A percentile compares a stretch with the other conserved stretches of the same genome.
Evolutionary conservation across 2,329 filamentous ascomycete species (phyloP).

Genomic region (Sporothrix variecibatus): DNA sequence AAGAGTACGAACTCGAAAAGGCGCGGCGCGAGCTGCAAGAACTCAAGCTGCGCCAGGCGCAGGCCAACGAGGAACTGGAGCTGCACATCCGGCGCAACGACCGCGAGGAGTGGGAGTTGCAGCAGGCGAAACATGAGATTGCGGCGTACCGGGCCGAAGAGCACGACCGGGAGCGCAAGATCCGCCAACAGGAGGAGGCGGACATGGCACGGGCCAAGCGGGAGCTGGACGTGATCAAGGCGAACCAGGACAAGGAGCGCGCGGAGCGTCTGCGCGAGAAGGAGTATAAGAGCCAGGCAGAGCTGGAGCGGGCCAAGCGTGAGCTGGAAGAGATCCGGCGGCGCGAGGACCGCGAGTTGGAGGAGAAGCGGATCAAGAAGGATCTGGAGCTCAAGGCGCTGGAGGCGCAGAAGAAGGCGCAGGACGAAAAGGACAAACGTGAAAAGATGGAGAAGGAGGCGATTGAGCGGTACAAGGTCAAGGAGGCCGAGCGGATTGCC

Average conservation of each 20-base stretch:
- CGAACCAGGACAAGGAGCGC: slow-evolving; percentile 43
- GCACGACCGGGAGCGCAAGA: slow-evolving; percentile 39
- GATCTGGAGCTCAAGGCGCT: slow-evolving; percentile 54
- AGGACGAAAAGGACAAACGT: slow-evolving; percentile 47
- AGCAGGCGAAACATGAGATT: slow-evolving; percentile 46
- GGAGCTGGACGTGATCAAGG: slow-evolving; percentile 44
- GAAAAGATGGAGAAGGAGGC: slow-evolving; percentile 53
- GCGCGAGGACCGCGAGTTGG: slow-evolving; percentile 39
- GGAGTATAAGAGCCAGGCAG: slow-evolving; percentile 37
- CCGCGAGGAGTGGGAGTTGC: slow-evolving; percentile 45
- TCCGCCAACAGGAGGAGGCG: slow-evolving; percentile 40
- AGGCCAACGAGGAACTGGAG: slow-evolving; percentile 48
- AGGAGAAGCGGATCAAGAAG: slow-evolving; percentile 52
- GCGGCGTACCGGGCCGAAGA: slow-evolving; percentile 46
- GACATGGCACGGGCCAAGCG: slow-evolving; percentile 34
- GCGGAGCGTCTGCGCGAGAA: slow-evolving; percentile 26
- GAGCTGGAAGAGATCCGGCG: slow-evolving; percentile 45
- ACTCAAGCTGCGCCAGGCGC: slow-evolving; percentile 46
- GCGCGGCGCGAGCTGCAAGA: slow-evolving; percentile 49
- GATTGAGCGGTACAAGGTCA: slow-evolving; percentile 55
- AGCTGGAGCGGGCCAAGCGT: slow-evolving; percentile 35
- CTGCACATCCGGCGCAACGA: slow-evolving; percentile 54
- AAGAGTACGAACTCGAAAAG: slow-evolving; percentile 43
- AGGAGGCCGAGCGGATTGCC: slow-evolving; percentile 50
- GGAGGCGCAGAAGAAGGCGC: slow-evolving; percentile 47